A percentile compares a stretch with the other conserved stretches of the same genome.
These are phyloP conservation scores for Candida caryicola DNA, from an alignment of 805 yeast species.

Conservation along the genomic window DNA sequence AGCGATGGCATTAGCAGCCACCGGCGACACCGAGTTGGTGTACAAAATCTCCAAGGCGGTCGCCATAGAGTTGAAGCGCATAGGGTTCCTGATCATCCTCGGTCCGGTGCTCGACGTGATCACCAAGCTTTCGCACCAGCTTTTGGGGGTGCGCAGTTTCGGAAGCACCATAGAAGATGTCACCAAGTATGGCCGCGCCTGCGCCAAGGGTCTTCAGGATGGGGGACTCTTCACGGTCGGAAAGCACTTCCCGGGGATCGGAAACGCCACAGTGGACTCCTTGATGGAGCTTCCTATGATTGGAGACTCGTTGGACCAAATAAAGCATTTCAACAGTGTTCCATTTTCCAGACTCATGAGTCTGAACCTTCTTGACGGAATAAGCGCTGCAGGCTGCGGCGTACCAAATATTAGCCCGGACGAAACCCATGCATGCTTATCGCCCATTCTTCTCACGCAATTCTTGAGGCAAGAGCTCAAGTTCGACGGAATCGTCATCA, in stretches of 20 bases:
- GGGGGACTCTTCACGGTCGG: conserved; percentile 57
- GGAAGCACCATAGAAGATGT: conserved; percentile 62
- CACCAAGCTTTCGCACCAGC: conserved; percentile 52
- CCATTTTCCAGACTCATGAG: conserved; percentile 51
- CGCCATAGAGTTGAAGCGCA: conserved; percentile 49
- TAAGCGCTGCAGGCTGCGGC: conserved; percentile 63
- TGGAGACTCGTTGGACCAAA: conserved; percentile 51
- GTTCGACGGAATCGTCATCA: conserved; percentile 55
- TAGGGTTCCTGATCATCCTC: conserved; percentile 54
- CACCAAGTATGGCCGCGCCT: conserved; percentile 50
- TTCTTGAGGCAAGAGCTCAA: conserved; percentile 49
- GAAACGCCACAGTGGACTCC: conserved; percentile 57
- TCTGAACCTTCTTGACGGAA: conserved; percentile 48
- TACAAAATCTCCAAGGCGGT: conserved; percentile 52
- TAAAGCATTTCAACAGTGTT: conserved; percentile 46
- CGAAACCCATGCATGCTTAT: conserved; percentile 61
- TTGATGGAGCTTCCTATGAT: conserved; percentile 58
- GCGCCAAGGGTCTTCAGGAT: conserved; percentile 50
- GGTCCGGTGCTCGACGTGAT: conserved; percentile 66
- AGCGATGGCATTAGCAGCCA: conserved; percentile 62
- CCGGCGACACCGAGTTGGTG: conserved; percentile 48
- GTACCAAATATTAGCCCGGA: conserved; percentile 59
- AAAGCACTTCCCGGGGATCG: conserved; percentile 67
- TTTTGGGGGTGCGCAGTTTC: conserved; percentile 59
- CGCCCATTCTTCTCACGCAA: conserved; percentile 50